Evolutionary conservation across 352 stramenopile genomes (phyloP), one percentile per base, ranked within the genome.

Genomic region (Elongisporangium anandrum): DNA sequence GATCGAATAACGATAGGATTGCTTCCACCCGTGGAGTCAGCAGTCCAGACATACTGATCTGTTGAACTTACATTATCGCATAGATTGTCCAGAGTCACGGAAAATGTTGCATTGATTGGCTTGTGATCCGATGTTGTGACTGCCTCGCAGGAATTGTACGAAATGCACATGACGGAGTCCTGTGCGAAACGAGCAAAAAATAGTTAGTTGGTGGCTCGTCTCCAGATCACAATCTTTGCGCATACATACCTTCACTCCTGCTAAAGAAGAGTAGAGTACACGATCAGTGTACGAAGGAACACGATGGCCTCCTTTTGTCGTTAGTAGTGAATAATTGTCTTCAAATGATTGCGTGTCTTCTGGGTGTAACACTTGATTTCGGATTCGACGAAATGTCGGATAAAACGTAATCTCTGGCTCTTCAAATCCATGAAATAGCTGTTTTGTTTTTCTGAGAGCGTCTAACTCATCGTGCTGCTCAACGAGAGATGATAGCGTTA

Each of bases 231-330:
- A 2, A 52, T 26, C 19, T 3, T 16, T 15, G 49, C 21, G 22
- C 49, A 26, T 22, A 26, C 49, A 53, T 22, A 53, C 49, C 49
- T 22, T 17, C 51, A 77, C 68, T 9, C 82, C 83, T 0, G 79
- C 69, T 3, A 97, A 70, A 17, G 88, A 93, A 49, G 82, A 75
- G 29, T 90, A 81, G n/a, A 97, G 66, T 17, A 97, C 78, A 39
- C 90, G 82, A 56, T 97, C 90, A 8, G 90, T 97, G 72, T 95
- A 97, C 1, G 87, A 96, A 6, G 90, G 90, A 16, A 95, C 80
- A 34, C 88, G 85, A 23, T 81, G 76, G 17, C 81, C 81, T 1
- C 78, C 75, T n/a, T 85, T 74, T 17, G 54, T 73, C 3, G 78
- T 79, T 24, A 74, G 56, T 22, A 91, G 70, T 8, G 85, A 91